Evolutionary conservation across 1,284 basidiomycete genomes (phyloP).

Genomic region (Trichosporon sp.): DNA sequence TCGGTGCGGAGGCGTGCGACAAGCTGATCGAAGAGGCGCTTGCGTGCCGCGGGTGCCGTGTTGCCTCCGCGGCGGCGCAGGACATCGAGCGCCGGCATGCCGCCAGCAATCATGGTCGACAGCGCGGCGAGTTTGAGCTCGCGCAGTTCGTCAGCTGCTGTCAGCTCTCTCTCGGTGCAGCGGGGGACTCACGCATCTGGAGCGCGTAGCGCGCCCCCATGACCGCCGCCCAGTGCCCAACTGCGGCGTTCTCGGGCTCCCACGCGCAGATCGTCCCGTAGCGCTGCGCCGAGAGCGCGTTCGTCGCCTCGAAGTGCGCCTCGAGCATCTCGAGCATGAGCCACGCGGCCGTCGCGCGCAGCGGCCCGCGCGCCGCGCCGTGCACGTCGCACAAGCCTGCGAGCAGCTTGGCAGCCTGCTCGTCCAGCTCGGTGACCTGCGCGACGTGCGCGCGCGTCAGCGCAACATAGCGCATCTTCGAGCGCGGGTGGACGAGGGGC

Average conservation of each 20-base stretch:
- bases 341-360: neutral
- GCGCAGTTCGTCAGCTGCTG: neutral
- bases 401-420: neutral
- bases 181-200: neutral
- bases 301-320: neutral
- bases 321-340: neutral
- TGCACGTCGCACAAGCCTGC: neutral
- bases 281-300: neutral
- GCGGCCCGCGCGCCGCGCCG: too few species aligned
- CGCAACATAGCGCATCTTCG: neutral
- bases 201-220: neutral
- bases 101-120: neutral
- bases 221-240: neutral
- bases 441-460: neutral
- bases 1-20: too few species aligned
- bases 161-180: too few species aligned
- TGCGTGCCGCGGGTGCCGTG: too few species aligned
- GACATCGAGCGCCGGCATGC: too few species aligned
- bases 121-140: neutral
- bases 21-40: too few species aligned
- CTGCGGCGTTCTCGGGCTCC: neutral
- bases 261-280: neutral
- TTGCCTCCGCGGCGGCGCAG: too few species aligned
- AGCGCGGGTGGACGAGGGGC: neutral
- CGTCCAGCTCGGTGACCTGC: neutral